Evolutionary conservation across 2,329 filamentous ascomycete species (phyloP).

Genomic region (Aureobasidium sp.): DNA sequence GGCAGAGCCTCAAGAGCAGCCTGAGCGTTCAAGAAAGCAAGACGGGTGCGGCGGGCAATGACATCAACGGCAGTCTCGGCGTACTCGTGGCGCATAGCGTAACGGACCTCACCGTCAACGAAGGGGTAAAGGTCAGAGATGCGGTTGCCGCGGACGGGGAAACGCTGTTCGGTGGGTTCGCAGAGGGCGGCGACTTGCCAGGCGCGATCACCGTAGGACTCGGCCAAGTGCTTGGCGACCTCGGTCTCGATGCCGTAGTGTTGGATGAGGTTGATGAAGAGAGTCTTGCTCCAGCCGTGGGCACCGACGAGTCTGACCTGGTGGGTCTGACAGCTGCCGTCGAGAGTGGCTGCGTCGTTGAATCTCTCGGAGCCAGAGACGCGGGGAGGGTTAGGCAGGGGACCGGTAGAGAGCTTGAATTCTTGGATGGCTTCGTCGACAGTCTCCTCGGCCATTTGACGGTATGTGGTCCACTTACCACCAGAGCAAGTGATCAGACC

Average conservation of each 20-base stretch:
- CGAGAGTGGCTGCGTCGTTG: slow-evolving; percentile 61
- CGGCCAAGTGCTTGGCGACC: slow-evolving; percentile 78
- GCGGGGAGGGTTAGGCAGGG: slow-evolving; percentile 49
- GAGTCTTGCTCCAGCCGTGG: slow-evolving; percentile 79
- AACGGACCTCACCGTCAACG: slow-evolving; percentile 83
- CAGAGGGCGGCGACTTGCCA: slow-evolving; percentile 84
- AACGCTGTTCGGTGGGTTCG: slow-evolving; percentile 65
- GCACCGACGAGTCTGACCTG: slow-evolving; percentile 73
- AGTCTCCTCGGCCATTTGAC: slow-evolving; percentile 85
- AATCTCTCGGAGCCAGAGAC: slow-evolving; percentile 62
- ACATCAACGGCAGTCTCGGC: slow-evolving; percentile 87
- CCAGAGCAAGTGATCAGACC: slow-evolving; percentile 79
- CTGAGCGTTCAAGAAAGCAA: slow-evolving; percentile 88
- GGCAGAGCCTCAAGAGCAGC: slow-evolving; percentile 82
- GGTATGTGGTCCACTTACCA: slow-evolving; percentile 89
- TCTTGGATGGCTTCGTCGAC: slow-evolving; percentile 69
- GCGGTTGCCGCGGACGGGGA: slow-evolving; percentile 73
- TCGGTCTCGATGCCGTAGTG: slow-evolving; percentile 89
- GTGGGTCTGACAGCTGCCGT: slow-evolving; percentile 75
- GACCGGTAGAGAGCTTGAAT: slow-evolving; percentile 54
- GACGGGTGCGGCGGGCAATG: slow-evolving; percentile 70
- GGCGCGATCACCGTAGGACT: slow-evolving; percentile 84
- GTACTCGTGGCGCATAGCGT: slow-evolving; percentile 81
- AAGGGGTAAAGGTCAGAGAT: slow-evolving; percentile 79
- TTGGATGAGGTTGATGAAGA: slow-evolving; percentile 93